A percentile compares a stretch with the other conserved stretches of the same genome.
These are phyloP conservation scores for Arthrobotrys megalospora DNA, from an alignment of 2,329 filamentous ascomycete species.

Conservation along the genomic window DNA sequence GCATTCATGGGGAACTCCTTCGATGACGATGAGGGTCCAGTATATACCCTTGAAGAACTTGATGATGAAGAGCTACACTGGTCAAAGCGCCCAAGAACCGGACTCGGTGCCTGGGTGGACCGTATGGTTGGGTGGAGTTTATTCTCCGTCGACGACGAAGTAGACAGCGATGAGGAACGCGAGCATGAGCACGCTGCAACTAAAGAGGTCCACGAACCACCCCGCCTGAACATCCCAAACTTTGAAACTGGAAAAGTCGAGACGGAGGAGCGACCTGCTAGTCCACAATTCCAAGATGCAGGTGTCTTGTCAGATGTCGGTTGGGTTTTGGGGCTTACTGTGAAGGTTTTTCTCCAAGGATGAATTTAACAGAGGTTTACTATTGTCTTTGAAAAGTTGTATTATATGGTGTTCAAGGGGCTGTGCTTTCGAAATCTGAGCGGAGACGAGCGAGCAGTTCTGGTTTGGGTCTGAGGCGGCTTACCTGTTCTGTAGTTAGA, in stretches of 20 bases:
- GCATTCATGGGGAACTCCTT: conserved; percentile 70
- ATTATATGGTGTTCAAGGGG: conserved; percentile 28
- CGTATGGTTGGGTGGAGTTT: conserved; percentile 59
- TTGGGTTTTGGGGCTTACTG: conserved; percentile 77
- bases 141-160: conserved; percentile 56
- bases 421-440: not conserved
- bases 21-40: conserved; percentile 68
- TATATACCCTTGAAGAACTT: conserved; percentile 67
- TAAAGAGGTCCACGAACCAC: conserved; percentile 29
- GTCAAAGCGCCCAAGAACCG: conserved; percentile 63
- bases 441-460: not conserved
- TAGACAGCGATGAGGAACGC: conserved; percentile 52
- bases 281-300: conserved; percentile 67
- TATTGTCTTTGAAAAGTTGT: conserved; percentile 2
- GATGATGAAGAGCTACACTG: conserved; percentile 63
- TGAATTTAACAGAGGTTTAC: not conserved
- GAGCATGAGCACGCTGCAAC: conserved; percentile 63
- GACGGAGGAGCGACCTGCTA: conserved; percentile 67
- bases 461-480: not conserved
- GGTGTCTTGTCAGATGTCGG: conserved; percentile 78
- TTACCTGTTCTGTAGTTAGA: not conserved
- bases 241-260: conserved; percentile 62
- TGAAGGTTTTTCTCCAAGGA: conserved; percentile 73
- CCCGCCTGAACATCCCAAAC: conserved; percentile 38
- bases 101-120: conserved; percentile 57